These are phyloP conservation scores for Clitoria ternatea DNA, from an alignment of 306 rosid genomes.

Conservation along the genomic window DNA sequence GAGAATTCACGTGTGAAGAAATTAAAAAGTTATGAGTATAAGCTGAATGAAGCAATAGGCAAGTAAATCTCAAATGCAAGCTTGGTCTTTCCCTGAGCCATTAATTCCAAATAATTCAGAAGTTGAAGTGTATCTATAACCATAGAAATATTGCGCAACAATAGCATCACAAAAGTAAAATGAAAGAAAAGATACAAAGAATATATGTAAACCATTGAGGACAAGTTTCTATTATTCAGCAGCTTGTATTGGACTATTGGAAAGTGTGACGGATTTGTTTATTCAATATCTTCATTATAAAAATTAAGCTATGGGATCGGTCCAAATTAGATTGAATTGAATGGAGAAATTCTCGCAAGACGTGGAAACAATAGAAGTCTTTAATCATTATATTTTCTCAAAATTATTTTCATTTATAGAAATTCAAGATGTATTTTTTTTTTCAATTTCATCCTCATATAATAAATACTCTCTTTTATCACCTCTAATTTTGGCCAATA, in stretches of 20 bases:
- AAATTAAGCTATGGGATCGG: background rate
- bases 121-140: background rate
- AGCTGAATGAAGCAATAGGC: background rate
- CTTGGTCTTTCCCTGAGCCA: background rate
- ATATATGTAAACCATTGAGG: background rate
- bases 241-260: background rate
- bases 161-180: background rate
- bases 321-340: background rate
- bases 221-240: background rate
- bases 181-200: background rate
- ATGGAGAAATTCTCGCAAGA: background rate
- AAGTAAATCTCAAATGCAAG: background rate
- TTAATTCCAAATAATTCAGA: background rate
- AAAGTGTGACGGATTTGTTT: background rate
- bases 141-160: background rate
- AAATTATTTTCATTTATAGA: no score
- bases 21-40: background rate
- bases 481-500: no score
- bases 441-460: no score
- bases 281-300: background rate
- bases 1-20: background rate
- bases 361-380: no score
- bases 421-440: no score
- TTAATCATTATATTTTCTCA: no score
- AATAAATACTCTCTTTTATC: no score